A percentile compares a stretch with the other conserved stretches of the same genome.
Evolutionary conservation across 805 yeast species (phyloP).

Genomic region (Starmera amethionina): DNA sequence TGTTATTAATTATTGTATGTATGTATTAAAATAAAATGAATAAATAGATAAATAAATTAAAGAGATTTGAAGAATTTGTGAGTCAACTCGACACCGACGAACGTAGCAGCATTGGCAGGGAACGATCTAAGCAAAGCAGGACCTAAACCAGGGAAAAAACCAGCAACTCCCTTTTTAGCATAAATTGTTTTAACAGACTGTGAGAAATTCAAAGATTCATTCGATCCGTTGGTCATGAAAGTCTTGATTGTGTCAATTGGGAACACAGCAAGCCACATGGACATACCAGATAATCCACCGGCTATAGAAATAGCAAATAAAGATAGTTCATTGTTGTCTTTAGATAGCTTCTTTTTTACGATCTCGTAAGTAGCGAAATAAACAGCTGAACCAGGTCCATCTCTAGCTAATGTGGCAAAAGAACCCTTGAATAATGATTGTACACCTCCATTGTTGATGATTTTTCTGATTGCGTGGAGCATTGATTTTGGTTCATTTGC

Average conservation of each 20-base stretch:
- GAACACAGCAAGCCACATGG: constrained; percentile 95
- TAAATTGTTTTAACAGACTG: constrained; percentile 65
- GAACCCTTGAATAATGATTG: constrained; percentile 86
- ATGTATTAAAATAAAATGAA: background rate
- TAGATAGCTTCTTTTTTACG: constrained; percentile 53
- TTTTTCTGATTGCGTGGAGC: constrained; percentile 48
- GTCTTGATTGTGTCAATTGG: constrained; percentile 91
- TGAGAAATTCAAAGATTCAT: constrained; percentile 41
- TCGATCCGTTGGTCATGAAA: constrained; percentile 22
- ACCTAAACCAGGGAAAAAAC: constrained; percentile 95
- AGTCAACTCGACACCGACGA: constrained; percentile 88
- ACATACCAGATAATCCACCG: constrained; percentile 93
- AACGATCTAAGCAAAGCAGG: constrained; percentile 91
- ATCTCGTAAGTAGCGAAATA: constrained; percentile 93
- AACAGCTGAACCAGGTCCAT: constrained; percentile 94
- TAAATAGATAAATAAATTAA: background rate
- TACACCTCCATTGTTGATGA: constrained; percentile 74
- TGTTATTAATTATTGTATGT: background rate
- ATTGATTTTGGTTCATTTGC: constrained; percentile 30
- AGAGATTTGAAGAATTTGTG: constrained; percentile 23
- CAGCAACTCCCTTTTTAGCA: constrained; percentile 69
- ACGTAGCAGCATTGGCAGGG: constrained; percentile 99
- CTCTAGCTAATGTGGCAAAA: constrained; percentile 86
- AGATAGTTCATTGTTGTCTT: constrained; percentile 46
- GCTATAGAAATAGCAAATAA: constrained; percentile 73